phyloP scores from a whole-genome alignment of 2,329 filamentous ascomycete genomes.

The Arthrinium phaeospermum region DNA sequence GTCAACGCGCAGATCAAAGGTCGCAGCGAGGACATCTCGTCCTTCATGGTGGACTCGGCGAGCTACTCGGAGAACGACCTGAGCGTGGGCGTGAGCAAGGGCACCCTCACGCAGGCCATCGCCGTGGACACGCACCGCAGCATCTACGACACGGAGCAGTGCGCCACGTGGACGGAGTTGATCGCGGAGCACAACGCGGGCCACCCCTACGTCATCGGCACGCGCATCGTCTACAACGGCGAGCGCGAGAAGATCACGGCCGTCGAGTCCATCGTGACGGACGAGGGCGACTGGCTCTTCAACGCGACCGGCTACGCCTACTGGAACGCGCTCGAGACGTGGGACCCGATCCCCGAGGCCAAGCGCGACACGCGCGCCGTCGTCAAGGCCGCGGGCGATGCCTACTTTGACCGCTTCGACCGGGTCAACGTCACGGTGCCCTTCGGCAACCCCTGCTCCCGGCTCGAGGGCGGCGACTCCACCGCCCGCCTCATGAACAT shows the following conservation, averaged over 20 bases:
- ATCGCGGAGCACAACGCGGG: constrained; percentile 36
- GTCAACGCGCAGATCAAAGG: constrained; percentile 33
- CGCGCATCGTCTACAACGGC: constrained; percentile 36
- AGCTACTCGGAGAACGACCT: constrained; percentile 42
- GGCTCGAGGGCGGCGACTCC: constrained; percentile 37
- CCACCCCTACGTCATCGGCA: constrained; percentile 42
- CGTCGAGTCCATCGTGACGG: constrained; percentile 39
- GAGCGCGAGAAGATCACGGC: constrained; percentile 31
- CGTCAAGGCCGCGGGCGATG: constrained; percentile 37
- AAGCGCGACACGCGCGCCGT: constrained; percentile 34
- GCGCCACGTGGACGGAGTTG: constrained; percentile 49
- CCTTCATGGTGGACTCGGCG: constrained; percentile 27
- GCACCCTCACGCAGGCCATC: constrained; percentile 38
- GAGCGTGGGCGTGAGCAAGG: constrained; percentile 27
- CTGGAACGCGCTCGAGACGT: constrained; percentile 37
- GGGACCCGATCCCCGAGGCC: constrained; percentile 37
- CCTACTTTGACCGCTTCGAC: constrained; percentile 38
- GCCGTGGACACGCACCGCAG: constrained; percentile 41
- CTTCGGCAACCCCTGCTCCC: constrained; percentile 35
- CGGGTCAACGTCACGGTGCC: constrained; percentile 34
- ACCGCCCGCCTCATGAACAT: constrained; percentile 32
- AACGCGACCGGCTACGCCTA: constrained; percentile 36
- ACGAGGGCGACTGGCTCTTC: constrained; percentile 39
- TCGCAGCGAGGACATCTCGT: constrained; percentile 25
- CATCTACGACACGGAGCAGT: constrained; percentile 39